A percentile compares a stretch with the other conserved stretches of the same genome.
phyloP scores from a whole-genome alignment of 2,329 filamentous ascomycete genomes.

The Aspergillus vadensis region DNA sequence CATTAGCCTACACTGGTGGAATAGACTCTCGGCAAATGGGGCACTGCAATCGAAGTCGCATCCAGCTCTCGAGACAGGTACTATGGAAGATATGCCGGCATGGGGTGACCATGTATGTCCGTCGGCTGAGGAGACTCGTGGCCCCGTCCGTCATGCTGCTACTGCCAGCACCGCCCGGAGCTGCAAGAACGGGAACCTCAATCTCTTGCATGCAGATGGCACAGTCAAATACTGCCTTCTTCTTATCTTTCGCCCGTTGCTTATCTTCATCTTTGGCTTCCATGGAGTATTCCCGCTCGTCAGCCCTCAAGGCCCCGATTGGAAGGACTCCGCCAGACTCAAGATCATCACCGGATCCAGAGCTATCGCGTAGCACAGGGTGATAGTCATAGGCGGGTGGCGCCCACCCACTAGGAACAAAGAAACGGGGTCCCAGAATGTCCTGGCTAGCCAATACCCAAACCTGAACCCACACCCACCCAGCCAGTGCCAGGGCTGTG shows the following conservation, averaged over 20 bases:
- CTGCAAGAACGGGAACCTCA: constrained; percentile 75
- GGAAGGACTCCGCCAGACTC: constrained; percentile 76
- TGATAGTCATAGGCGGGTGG: constrained; percentile 85
- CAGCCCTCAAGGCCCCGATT: constrained; percentile 66
- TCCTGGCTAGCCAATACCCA: constrained; percentile 78
- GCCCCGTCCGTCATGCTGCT: constrained; percentile 46
- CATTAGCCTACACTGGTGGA: constrained; percentile 68
- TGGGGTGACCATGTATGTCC: constrained; percentile 95
- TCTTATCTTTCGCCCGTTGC: constrained; percentile 46
- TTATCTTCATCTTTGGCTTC: constrained; percentile 48
- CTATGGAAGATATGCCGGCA: constrained; percentile 96
- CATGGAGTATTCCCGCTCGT: constrained; percentile 42
- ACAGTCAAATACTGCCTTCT: constrained; percentile 75
- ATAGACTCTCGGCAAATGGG: constrained; percentile 91
- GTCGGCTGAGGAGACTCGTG: constrained; percentile 71
- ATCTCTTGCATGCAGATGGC: constrained; percentile 92
- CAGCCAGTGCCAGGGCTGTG: constrained; percentile 65
- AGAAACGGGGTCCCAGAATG: constrained; percentile 84
- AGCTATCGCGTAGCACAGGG: constrained; percentile 67
- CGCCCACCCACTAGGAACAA: constrained; percentile 69
- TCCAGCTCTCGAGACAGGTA: constrained; percentile 90
- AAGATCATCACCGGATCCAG: constrained; percentile 66
- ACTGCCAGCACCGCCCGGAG: constrained; percentile 53
- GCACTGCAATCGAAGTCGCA: constrained; percentile 89
- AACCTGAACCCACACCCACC: constrained; percentile 87